These are phyloP conservation scores for Oidium heveae DNA, from an alignment of 2,329 filamentous ascomycete genomes.

Conservation along the genomic window DNA sequence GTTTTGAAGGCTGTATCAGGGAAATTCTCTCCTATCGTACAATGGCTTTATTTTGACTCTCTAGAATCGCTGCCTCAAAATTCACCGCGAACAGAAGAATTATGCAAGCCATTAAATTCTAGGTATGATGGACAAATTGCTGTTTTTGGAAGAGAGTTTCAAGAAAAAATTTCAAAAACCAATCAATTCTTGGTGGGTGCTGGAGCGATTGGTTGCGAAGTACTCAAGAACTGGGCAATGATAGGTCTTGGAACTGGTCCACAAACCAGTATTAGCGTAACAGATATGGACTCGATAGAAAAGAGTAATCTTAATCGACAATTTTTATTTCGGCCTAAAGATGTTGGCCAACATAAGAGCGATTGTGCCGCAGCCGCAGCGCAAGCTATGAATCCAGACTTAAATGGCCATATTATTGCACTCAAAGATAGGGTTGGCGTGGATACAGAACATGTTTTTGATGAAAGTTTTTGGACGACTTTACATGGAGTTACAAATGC, in stretches of 20 bases:
- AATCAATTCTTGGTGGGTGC: slow-evolving; percentile 89
- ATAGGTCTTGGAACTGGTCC: slow-evolving; percentile 79
- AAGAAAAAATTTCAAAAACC: slow-evolving; percentile 76
- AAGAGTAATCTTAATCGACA: slow-evolving; percentile 97
- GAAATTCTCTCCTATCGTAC: slow-evolving; percentile 86
- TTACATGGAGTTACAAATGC: slow-evolving; percentile 91
- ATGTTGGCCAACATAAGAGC: slow-evolving; percentile 93
- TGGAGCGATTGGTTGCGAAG: slow-evolving; percentile 93
- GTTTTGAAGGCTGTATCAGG: slow-evolving; percentile 91
- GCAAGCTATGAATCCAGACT: slow-evolving; percentile 81
- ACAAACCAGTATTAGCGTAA: slow-evolving; percentile 71
- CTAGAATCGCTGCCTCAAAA: slow-evolving; percentile 76
- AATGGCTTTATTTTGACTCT: slow-evolving; percentile 95
- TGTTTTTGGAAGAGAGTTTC: slow-evolving; percentile 80
- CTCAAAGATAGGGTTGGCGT: slow-evolving; percentile 73
- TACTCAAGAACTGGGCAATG: slow-evolving; percentile 99
- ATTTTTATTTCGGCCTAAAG: slow-evolving; percentile 79
- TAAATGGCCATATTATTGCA: slow-evolving; percentile 62
- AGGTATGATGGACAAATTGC: slow-evolving; percentile 95
- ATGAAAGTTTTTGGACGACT: slow-evolving; percentile 71
- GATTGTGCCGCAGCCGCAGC: slow-evolving; percentile 80
- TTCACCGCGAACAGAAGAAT: slow-evolving; percentile 52
- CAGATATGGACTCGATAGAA: slow-evolving; percentile 96
- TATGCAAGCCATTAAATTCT: slow-evolving; percentile 61
- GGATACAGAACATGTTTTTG: slow-evolving; percentile 84